These are phyloP conservation scores for Debaryomyces udenii DNA, from an alignment of 1,139 yeast genomes.

Conservation along the genomic window DNA sequence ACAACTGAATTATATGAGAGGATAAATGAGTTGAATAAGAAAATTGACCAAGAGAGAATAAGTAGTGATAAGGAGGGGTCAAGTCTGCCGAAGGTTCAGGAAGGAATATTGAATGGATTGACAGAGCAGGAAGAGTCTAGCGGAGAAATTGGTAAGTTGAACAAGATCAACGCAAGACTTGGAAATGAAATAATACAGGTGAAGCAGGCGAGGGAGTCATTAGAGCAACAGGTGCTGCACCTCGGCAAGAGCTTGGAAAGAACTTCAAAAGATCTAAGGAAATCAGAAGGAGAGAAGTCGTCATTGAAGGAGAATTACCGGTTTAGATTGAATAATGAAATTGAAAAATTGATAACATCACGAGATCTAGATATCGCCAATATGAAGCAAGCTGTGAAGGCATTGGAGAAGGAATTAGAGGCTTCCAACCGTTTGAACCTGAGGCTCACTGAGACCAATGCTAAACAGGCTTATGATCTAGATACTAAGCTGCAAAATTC, in stretches of 20 bases:
- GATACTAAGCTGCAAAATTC: conserved; percentile 8
- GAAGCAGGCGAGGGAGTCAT: background rate
- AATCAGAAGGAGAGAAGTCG: conserved; percentile 16
- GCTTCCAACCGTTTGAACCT: no score
- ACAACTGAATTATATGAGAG: conserved; percentile 18
- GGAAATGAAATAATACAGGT: background rate
- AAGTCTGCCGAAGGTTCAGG: no score
- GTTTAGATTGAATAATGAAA: conserved; percentile 31
- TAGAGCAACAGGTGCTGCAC: background rate
- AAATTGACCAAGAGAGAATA: no score
- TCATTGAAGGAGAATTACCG: conserved; percentile 27
- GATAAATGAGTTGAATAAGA: conserved; percentile 3
- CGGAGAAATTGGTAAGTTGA: no score
- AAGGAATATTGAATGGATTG: no score
- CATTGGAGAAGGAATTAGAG: conserved; percentile 12
- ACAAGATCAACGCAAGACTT: background rate
- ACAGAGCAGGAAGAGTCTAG: no score
- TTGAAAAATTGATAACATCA: conserved; percentile 33
- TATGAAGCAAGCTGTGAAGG: conserved; percentile 13
- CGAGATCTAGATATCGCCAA: conserved; percentile 27
- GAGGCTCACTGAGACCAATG: background rate
- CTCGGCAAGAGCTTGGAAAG: background rate
- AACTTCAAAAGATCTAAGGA: conserved; percentile 10
- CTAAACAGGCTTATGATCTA: conserved; percentile 10
- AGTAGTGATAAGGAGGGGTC: no score